phyloP scores from a whole-genome alignment of 495 filamentous ascomycete species.

The Neurospora sp. region DNA sequence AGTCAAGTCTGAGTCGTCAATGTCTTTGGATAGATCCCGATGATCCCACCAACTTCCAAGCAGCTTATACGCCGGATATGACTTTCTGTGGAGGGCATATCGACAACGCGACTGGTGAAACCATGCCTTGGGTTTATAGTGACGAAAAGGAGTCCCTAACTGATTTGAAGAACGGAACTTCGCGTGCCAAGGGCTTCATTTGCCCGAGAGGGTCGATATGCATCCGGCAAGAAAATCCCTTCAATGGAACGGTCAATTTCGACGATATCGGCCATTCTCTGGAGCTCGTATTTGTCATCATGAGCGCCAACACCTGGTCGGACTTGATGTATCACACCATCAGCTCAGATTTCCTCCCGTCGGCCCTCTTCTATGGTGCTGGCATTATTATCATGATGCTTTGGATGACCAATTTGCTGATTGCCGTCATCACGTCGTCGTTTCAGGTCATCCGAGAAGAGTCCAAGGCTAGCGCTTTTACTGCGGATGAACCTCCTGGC shows the following conservation, averaged over 20 bases:
- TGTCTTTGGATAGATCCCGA: conserved; percentile 75
- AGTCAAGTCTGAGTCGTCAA: conserved; percentile 77
- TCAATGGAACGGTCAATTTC: conserved; percentile 81
- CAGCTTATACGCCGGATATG: conserved; percentile 43
- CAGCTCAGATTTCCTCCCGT: conserved; percentile 79
- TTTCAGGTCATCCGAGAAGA: conserved; percentile 98
- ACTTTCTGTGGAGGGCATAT: conserved; percentile 84
- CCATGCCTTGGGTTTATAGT: conserved; percentile 55
- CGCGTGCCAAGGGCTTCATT: conserved; percentile 72
- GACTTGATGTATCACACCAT: conserved; percentile 89
- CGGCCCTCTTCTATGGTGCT: conserved; percentile 74
- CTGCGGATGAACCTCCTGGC: conserved; percentile 49
- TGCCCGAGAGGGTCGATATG: conserved; percentile 79
- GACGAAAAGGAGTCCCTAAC: background rate
- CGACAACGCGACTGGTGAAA: conserved; percentile 43
- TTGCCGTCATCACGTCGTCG: conserved; percentile 96
- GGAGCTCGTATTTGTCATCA: conserved; percentile 95
- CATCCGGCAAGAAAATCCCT: conserved; percentile 69
- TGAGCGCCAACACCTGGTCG: conserved; percentile 94
- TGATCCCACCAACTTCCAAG: conserved; percentile 31
- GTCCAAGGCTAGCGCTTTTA: conserved; percentile 87
- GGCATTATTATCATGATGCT: conserved; percentile 89
- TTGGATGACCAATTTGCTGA: conserved; percentile 93
- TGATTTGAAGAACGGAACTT: conserved; percentile 20
- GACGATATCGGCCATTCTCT: conserved; percentile 88